phyloP scores from a whole-genome alignment of 495 filamentous ascomycete species.

The Penicillium salamii region DNA sequence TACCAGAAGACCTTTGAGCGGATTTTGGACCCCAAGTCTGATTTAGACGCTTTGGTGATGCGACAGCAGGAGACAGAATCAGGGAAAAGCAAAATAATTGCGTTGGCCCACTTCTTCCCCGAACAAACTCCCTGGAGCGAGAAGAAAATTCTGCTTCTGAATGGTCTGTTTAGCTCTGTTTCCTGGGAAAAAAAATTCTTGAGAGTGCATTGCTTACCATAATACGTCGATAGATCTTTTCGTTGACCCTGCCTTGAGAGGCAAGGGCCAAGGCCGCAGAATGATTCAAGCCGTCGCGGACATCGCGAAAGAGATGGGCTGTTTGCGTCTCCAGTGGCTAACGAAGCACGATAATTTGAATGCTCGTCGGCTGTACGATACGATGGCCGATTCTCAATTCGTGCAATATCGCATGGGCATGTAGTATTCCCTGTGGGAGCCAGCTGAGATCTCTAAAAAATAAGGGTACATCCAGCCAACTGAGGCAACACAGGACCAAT shows the following conservation, averaged over 20 bases:
- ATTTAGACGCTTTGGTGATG: constrained; percentile 9
- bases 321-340: constrained; percentile 12
- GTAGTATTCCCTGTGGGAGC: background rate
- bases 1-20: constrained; percentile 9
- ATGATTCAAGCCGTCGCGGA: constrained; percentile 11
- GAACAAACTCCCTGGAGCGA: constrained; percentile 13
- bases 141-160: constrained; percentile 10
- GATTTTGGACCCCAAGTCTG: constrained; percentile 1
- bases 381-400: constrained; percentile 6
- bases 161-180: background rate
- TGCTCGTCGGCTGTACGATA: constrained; percentile 11
- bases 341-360: constrained; percentile 10
- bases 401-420: constrained; percentile 11
- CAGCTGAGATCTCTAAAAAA: background rate
- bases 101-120: constrained; percentile 12
- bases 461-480: too few species aligned
- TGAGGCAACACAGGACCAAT: too few species aligned
- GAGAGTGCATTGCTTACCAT: background rate
- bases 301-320: constrained; percentile 9
- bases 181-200: too few species aligned
- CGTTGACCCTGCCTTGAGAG: constrained; percentile 10
- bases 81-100: constrained; percentile 5
- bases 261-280: constrained; percentile 9
- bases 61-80: constrained; percentile 3
- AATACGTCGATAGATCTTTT: constrained; percentile 9